Conservation (phyloP, 345 rosid species). For the Clarkia xantiana region DNA sequence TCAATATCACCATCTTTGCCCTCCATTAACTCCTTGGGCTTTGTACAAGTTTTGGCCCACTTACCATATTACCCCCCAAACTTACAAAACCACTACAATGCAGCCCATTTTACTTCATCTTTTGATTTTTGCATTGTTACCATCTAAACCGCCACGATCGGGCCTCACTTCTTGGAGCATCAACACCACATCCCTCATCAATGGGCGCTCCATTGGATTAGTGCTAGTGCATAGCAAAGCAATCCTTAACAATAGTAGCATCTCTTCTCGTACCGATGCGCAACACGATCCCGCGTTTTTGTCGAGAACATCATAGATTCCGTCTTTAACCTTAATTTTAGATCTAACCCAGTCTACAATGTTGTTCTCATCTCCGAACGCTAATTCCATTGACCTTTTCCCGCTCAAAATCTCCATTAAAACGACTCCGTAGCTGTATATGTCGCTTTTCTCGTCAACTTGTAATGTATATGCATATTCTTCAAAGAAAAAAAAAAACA, state of each 20-base stretch:
- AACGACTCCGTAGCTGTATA: slow-evolving; percentile 86
- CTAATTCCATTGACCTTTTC: slow-evolving; percentile 62
- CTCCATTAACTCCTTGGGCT: too few species aligned
- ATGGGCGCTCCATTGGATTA: slow-evolving; percentile 76
- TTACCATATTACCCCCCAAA: too few species aligned
- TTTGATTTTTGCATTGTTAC: not conserved
- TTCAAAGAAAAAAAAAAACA: slow-evolving; percentile 9
- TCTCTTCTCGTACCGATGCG: slow-evolving; percentile 61
- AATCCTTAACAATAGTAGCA: slow-evolving; percentile 76
- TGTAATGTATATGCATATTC: slow-evolving; percentile 91
- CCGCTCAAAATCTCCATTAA: slow-evolving; percentile 70
- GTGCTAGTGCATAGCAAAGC: slow-evolving; percentile 70
- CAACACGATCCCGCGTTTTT: slow-evolving; percentile 59
- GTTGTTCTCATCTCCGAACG: slow-evolving; percentile 86
- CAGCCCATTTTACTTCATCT: not conserved
- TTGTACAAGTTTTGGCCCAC: too few species aligned
- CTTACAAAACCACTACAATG: too few species aligned
- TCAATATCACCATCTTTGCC: too few species aligned
- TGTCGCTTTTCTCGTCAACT: slow-evolving; percentile 93
- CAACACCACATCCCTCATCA: slow-evolving; percentile 91
- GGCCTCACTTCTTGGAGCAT: slow-evolving; percentile 93
- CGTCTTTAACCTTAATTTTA: slow-evolving; percentile 56
- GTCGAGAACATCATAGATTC: slow-evolving; percentile 41
- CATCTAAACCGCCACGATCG: slow-evolving; percentile 34
- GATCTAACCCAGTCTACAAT: slow-evolving; percentile 90